Conservation (phyloP, 2,329 filamentous ascomycete species). For the Curvularia hawaiiensis region DNA sequence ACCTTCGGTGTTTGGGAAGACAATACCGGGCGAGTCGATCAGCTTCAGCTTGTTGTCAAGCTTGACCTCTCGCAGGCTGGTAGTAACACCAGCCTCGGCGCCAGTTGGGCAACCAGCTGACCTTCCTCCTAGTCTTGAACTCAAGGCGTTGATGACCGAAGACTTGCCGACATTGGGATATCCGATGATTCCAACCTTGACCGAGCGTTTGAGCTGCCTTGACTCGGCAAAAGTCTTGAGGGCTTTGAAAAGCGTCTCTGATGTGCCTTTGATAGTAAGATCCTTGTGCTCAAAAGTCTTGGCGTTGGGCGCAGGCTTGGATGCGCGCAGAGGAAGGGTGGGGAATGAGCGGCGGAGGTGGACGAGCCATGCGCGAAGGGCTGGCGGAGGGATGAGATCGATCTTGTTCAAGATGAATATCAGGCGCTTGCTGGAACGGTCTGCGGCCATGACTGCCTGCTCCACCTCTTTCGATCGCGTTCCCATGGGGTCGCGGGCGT, state of each 20-base stretch:
- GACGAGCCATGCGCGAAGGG: slow-evolving; percentile 82
- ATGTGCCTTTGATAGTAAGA: slow-evolving; percentile 84
- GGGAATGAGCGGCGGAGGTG: slow-evolving; percentile 90
- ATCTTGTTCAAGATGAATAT: slow-evolving; percentile 97
- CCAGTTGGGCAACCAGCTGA: slow-evolving; percentile 80
- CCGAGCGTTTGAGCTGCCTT: slow-evolving; percentile 83
- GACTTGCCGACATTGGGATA: slow-evolving; percentile 98
- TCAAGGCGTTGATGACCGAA: slow-evolving; percentile 92
- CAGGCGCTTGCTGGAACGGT: slow-evolving; percentile 80
- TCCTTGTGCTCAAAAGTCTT: slow-evolving; percentile 92
- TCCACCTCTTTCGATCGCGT: slow-evolving; percentile 91
- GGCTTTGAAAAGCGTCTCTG: slow-evolving; percentile 82
- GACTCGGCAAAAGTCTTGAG: slow-evolving; percentile 86
- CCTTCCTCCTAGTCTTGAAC: slow-evolving; percentile 73
- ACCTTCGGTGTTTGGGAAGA: slow-evolving; percentile 74
- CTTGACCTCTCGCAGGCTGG: slow-evolving; percentile 85
- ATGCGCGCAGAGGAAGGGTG: slow-evolving; percentile 85
- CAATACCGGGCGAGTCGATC: slow-evolving; percentile 91
- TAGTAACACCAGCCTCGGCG: slow-evolving; percentile 91
- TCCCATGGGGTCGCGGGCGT: slow-evolving; percentile 88
- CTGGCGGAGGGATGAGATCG: slow-evolving; percentile 81
- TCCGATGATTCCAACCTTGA: slow-evolving; percentile 91
- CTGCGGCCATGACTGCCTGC: slow-evolving; percentile 87
- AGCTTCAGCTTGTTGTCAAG: slow-evolving; percentile 93
- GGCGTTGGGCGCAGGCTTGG: slow-evolving; percentile 80